Base-by-base conservation (phyloP, 2,329 filamentous ascomycete genomes). In the Diplodia sapinea region DNA sequence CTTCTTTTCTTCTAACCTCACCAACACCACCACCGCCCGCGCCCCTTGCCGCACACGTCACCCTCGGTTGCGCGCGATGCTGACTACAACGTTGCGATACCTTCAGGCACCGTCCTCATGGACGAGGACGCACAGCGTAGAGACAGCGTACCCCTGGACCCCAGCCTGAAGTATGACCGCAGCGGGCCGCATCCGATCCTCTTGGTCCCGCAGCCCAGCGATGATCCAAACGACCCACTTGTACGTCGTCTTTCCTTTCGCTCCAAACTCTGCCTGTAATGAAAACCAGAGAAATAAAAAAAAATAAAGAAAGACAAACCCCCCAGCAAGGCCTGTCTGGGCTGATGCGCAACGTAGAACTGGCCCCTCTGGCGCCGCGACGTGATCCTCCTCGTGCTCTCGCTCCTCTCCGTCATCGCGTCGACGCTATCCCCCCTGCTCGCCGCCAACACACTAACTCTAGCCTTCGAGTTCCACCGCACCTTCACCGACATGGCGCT, bases 351-450 rank as follows among this genome's bases (percentile, higher is more conserved):
- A n/a, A 20, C 20, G 54, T 74, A 90, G 87, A 92, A 91, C 73
- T 97, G 93, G 94, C 91, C 93, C 26, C 79, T 96, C 69, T 94
- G 91, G 91, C 87, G 87, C 72, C 91, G 93, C 76, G 94, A 97
- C 77, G 73, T 91, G 65, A 93, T 95, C 75, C 90, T 93, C 69
- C 83, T 88, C 68, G 86, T 92, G 70, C 87, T 98, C 31, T 97
- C 91, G 70, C 80, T 95, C 69, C 86, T 91, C 29, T 90, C 91
- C 70, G 89, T 97, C 74, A 90, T 97, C 72, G 94, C 92, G 63
- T 91, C 92, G 13, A 90, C 91, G 0, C 87, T 96, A 11, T 93
- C 91, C 36, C 91, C 94, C 4, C 89, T 97, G 67, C 89, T 97
- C 71, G 94, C 94, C 55, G 92, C 94, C 68, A 94, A 96, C 79